A percentile compares a stretch with the other conserved stretches of the same genome.
These are phyloP conservation scores for Lactifluus subvellereus DNA, from an alignment of 768 basidiomycete genomes.

Conservation along the genomic window DNA sequence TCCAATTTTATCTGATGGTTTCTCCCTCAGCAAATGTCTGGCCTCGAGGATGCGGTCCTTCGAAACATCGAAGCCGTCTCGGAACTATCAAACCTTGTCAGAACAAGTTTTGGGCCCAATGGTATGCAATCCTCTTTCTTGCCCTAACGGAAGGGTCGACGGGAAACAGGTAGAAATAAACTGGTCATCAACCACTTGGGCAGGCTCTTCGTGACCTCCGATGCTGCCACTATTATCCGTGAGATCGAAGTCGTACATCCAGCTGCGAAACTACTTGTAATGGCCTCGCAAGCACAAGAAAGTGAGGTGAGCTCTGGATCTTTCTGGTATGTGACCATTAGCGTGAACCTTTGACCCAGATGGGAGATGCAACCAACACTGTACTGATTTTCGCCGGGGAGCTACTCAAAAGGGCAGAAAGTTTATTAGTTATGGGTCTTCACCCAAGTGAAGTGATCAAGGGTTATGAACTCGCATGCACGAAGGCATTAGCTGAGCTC, in stretches of 20 bases:
- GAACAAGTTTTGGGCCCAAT: conserved; percentile 95
- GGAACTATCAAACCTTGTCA: conserved; percentile 89
- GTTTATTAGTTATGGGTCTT: conserved; percentile 90
- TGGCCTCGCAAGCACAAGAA: conserved; percentile 97
- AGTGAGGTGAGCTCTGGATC: conserved; percentile 58
- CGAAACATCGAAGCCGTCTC: conserved; percentile 95
- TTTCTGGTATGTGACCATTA: background rate
- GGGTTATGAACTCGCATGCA: conserved; percentile 89
- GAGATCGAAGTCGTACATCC: conserved; percentile 99
- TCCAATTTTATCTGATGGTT: background rate
- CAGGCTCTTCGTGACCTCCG: conserved; percentile 92
- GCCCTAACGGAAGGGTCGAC: background rate
- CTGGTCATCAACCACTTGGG: conserved; percentile 97
- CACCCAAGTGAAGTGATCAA: conserved; percentile 94
- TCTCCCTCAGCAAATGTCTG: conserved; percentile 59
- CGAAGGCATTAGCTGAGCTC: conserved; percentile 79
- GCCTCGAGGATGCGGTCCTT: conserved; percentile 94
- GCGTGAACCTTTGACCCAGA: conserved; percentile 36
- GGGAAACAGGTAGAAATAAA: conserved; percentile 79
- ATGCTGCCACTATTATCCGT: conserved; percentile 97
- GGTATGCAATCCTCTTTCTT: conserved; percentile 45
- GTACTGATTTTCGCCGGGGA: conserved; percentile 95
- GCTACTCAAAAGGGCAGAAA: conserved; percentile 87
- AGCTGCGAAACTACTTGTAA: conserved; percentile 97
- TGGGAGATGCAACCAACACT: conserved; percentile 96